Evolutionary conservation across 2,329 filamentous ascomycete species (phyloP), one percentile per base, ranked within the genome.

Genomic region (Cyphellophora attinorum): DNA sequence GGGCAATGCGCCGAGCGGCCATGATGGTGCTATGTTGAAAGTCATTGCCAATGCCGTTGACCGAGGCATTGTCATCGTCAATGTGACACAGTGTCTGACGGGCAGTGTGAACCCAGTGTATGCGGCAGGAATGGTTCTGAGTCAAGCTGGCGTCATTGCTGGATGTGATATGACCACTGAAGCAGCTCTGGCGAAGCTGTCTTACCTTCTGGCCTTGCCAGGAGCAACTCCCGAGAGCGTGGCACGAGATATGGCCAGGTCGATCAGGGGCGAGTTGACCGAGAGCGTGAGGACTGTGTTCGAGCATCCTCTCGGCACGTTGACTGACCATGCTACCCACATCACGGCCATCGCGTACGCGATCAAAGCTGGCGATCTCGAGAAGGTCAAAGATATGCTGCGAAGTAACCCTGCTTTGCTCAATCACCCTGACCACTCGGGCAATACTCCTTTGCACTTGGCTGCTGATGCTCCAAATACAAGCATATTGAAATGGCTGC

Each of bases 151-250:
- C 19, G 85, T 95, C 31, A 84, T 93, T 19, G 88, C 91, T 46
- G 88, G 88, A 23, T 40, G 46, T 13, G 48, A 50, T 23, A 50
- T 50, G 48, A 95, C 88, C 0, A 82, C 82, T 14, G 88, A 95
- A 62, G 88, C 85, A 3, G 88, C 88, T 5, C 72, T 94, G 47
- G 91, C 88, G 13, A 95, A 95, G 59, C 70, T 95, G 17, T 84
- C 85, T 2, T 93, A 93, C 56, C 72, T 94, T 3, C 71, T 94
- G 12, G 81, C 83, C 4, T 58, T 75, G 4, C 76, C 81, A 1
- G 69, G 67, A 19, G 65, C 81, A n/a, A 69, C 72, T 0, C 67
- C 73, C 5, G 64, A 70, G 34, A 78, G 84, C 14, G 76, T 94
- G 17, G 70, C 76, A 3, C 67, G 65, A 41, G 69, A 70, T 41